These are phyloP conservation scores for Orbilia javanica DNA, from an alignment of 2,329 filamentous ascomycete genomes.

Conservation along the genomic window DNA sequence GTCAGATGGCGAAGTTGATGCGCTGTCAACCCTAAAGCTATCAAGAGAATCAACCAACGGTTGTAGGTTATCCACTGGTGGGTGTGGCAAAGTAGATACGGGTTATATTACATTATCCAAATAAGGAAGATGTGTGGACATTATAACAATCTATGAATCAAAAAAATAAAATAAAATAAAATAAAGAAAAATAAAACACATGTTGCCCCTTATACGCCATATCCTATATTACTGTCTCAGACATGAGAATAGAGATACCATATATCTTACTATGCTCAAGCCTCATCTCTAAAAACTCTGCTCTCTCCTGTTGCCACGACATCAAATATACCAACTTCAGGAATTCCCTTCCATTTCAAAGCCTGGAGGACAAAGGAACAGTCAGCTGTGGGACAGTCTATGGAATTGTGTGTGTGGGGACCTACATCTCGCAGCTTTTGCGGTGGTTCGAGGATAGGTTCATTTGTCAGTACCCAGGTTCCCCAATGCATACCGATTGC, in stretches of 20 bases:
- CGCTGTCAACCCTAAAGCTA: slow-evolving; percentile 46
- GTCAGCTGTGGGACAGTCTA: slow-evolving; percentile 12
- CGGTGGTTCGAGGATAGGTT: slow-evolving; percentile 88
- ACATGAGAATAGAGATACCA: neutral
- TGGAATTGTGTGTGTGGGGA: slow-evolving; percentile 3
- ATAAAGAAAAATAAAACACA: neutral
- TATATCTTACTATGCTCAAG: slow-evolving; percentile 11
- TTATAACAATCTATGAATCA: slow-evolving; percentile 1
- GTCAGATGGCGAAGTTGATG: slow-evolving; percentile 45
- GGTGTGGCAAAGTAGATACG: neutral
- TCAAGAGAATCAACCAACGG: too few species aligned
- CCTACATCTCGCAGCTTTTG: slow-evolving; percentile 72
- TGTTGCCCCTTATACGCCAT: slow-evolving; percentile 32
- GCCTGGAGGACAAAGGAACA: slow-evolving; percentile 67
- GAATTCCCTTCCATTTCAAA: slow-evolving; percentile 75
- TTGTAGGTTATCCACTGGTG: neutral
- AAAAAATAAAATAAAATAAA: slow-evolving; percentile 1
- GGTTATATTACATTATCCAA: neutral
- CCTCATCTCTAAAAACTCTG: slow-evolving; percentile 74
- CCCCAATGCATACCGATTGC: slow-evolving; percentile 91
- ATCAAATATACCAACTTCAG: slow-evolving; percentile 81
- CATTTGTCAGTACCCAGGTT: slow-evolving; percentile 85
- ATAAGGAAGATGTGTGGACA: neutral
- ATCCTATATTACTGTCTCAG: slow-evolving; percentile 18
- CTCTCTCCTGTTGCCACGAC: slow-evolving; percentile 87